Base-by-base conservation (phyloP, 768 basidiomycete genomes). In the Termitomyces sp. region DNA sequence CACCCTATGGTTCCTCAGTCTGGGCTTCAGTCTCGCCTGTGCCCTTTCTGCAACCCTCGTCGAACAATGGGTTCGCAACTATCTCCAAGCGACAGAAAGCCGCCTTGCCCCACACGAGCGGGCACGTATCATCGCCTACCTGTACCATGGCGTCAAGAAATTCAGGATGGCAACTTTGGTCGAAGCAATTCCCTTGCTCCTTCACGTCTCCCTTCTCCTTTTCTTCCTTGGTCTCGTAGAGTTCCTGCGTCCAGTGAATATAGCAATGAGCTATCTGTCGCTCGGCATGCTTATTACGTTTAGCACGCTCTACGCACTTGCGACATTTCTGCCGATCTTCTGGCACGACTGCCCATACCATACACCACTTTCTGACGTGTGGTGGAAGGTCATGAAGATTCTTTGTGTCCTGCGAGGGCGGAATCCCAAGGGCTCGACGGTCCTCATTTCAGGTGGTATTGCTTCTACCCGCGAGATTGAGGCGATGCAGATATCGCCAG, bases 41-140 rank as follows among this genome's bases (percentile, higher is more conserved):
- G 77, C 77, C 17, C 69, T 79, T 31, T 69, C 72, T 0, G 77
- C 78, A 12, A 81, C 77, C 7, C 61, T 82, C 8, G 74, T 79
- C 19, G n/a, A 42, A 9, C 35, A 37, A 37, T 37, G 35, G 35
- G 68, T 76, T 1, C 70, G 75, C 17, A 69, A 73, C 32, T 78
- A 77, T 10, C 41, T 42, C 21, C 41, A 42, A 21, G 41, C 41
- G 3, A 21, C 41, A n/a, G 21, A 40, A 19, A 19, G 9, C 4
- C 40, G 9, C 9, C 17, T 40, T 8, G 19, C n/a, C 17, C 9
- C 40, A 40, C 40, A 40, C 40, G 40, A 40, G 8, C 40, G 19
- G n/a, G 40, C 40, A n/a, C n/a, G n/a, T n/a, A n/a, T n/a, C n/a
- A n/a, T n/a, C n/a, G n/a, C n/a, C n/a, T n/a, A n/a, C n/a, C n/a